Evolutionary conservation across 768 basidiomycete species (phyloP).

Genomic region (Serendipita indica): DNA sequence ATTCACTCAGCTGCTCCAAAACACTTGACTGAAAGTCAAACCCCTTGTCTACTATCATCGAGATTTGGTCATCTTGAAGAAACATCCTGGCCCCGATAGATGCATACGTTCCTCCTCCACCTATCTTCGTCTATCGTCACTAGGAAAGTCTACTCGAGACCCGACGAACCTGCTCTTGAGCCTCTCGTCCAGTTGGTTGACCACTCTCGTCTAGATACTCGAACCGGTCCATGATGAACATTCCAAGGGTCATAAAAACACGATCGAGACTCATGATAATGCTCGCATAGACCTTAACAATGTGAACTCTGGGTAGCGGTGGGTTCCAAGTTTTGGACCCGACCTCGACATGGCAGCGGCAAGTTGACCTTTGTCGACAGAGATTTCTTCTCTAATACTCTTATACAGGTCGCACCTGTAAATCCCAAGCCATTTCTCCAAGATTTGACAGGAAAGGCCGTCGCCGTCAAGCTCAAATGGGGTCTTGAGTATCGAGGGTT

Average conservation of each 20-base stretch:
- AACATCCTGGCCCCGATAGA: conserved; percentile 58
- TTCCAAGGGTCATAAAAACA: conserved; percentile 38
- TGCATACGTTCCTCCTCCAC: conserved; percentile 74
- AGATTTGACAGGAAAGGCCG: conserved; percentile 93
- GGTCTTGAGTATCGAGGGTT: conserved; percentile 98
- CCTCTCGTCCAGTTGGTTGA: conserved; percentile 30
- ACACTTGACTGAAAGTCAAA: conserved; percentile 53
- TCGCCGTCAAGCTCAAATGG: conserved; percentile 95
- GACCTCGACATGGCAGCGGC: neutral
- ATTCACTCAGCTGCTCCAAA: conserved; percentile 38
- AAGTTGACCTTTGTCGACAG: neutral
- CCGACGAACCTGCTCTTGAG: conserved; percentile 33
- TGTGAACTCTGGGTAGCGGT: no score
- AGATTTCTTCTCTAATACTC: conserved; percentile 11
- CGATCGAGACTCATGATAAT: neutral
- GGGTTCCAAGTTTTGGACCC: neutral
- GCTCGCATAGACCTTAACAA: no score
- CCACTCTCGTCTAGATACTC: conserved; percentile 45
- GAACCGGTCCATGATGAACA: conserved; percentile 86
- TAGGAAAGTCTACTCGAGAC: neutral
- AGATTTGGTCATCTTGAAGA: conserved; percentile 27
- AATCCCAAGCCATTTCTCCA: conserved; percentile 99
- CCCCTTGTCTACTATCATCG: conserved; percentile 78
- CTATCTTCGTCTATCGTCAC: conserved; percentile 38
- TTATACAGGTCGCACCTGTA: conserved; percentile 63